These are phyloP conservation scores for Erodium moschatum DNA, from an alignment of 441 rosid species.

Conservation along the genomic window DNA sequence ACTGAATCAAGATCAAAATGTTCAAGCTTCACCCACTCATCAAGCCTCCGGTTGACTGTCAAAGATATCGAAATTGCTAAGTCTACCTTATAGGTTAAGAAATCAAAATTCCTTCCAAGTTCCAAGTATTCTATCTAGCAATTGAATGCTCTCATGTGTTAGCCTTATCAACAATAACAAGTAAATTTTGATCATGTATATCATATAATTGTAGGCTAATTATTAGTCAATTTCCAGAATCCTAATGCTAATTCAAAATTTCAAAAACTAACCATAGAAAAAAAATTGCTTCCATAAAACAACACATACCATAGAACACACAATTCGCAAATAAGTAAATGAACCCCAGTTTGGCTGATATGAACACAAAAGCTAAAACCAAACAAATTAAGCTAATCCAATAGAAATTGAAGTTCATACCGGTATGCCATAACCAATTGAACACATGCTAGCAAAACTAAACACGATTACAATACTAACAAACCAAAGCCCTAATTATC, in stretches of 20 bases:
- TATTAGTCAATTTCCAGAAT: background rate
- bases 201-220: background rate
- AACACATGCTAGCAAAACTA: background rate
- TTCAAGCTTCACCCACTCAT: constrained; percentile 97
- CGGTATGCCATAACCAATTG: background rate
- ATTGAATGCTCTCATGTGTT: background rate
- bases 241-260: background rate
- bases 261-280: background rate
- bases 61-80: background rate
- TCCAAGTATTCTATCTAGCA: background rate
- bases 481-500: constrained; percentile 18
- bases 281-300: background rate
- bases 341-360: background rate
- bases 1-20: constrained; percentile 90
- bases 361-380: background rate
- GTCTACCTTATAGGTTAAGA: background rate
- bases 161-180: background rate
- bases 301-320: background rate
- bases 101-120: background rate
- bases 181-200: too few species aligned
- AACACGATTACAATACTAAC: background rate
- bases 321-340: background rate
- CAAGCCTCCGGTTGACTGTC: constrained; percentile 92
- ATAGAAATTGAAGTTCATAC: background rate
- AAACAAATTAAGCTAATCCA: background rate